These are phyloP conservation scores for Hypoxylon sp. DNA, from an alignment of 2,329 filamentous ascomycete species.

Conservation along the genomic window DNA sequence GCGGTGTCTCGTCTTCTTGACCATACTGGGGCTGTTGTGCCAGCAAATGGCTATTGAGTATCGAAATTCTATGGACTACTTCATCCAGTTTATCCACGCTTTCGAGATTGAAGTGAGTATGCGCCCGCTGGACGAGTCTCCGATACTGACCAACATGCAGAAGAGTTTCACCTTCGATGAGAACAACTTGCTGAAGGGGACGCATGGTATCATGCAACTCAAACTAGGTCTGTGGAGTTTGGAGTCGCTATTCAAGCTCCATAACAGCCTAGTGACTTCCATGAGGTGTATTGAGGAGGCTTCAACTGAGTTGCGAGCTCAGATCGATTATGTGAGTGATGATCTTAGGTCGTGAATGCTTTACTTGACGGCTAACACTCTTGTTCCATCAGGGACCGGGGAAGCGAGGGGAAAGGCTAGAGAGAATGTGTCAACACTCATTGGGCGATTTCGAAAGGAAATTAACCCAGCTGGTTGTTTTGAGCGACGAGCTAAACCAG, in stretches of 20 bases:
- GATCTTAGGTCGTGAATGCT: background rate
- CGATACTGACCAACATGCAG: constrained; percentile 9
- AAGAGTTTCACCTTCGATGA: constrained; percentile 21
- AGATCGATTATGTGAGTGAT: constrained; percentile 23
- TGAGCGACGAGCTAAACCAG: constrained; percentile 26
- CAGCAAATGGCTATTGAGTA: constrained; percentile 20
- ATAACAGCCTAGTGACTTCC: constrained; percentile 28
- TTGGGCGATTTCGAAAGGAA: constrained; percentile 26
- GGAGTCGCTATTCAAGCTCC: constrained; percentile 31
- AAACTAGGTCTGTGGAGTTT: constrained; percentile 30
- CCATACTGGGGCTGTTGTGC: constrained; percentile 25
- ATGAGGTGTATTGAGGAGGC: constrained; percentile 30
- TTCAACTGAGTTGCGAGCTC: constrained; percentile 15
- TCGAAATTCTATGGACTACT: constrained; percentile 21
- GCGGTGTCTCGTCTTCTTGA: constrained; percentile 35
- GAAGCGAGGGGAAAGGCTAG: constrained; percentile 23
- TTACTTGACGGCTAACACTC: background rate
- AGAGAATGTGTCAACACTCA: constrained; percentile 32
- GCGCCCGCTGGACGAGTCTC: background rate
- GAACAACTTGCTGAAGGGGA: constrained; percentile 3
- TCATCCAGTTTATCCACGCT: constrained; percentile 10
- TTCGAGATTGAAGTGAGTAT: constrained; percentile 17
- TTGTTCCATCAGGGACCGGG: constrained; percentile 14
- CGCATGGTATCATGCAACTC: constrained; percentile 10
- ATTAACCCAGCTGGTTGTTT: constrained; percentile 14